Evolutionary conservation across 176 grass and related monocot species (phyloP), one percentile per base, ranked within the genome.

Genomic region (Cocos nucifera): DNA sequence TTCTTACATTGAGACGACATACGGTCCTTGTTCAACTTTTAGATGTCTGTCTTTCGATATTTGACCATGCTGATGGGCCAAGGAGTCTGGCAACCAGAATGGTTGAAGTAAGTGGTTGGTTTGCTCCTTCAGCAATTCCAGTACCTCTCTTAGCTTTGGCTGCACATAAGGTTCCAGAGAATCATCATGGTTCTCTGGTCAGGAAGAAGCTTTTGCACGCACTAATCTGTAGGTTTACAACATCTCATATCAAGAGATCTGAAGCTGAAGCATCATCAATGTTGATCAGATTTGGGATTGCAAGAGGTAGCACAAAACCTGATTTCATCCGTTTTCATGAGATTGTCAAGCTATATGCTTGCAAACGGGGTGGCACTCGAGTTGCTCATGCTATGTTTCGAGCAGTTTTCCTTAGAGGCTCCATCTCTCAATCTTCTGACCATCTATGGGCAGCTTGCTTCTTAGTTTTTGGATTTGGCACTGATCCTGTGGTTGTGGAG

Each of bases 371-470:
- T 49, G 77, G 63, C 50, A 64, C 66, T 66, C 67, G 81, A 62
- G 75, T 71, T 0, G 79, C 87, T 67, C 87, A 81, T 57, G 64
- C 87, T 22, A 57, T 76, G n/a, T 84, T 91, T 64, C 80, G 91
- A 56, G 83, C 93, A 27, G 82, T 88, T 64, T 97, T 71, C 62
- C 78, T 97, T 35, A 80, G 79, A 78, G 87, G 83, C 19, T 97
- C 93, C 6, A 66, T 97, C 58, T 83, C 82, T 59, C 70, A 85
- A 63, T 85, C 69, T n/a, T 67, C 72, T 44, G 93, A 97, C 23
- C 93, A 97, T 73, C 62, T 91, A 9, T 97, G 87, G 93, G 84
- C 93, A 66, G 76, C 84, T 52, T 97, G 81, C 76, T 97, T 97
- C 63, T 80, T 97, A 73, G 61, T 75, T 56, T 83, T 97, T 54